Percentiles rank a stretch among this genome's conserved stretches.
Conservation (phyloP, 805 yeast genomes). For the Candida ipomoeae region DNA sequence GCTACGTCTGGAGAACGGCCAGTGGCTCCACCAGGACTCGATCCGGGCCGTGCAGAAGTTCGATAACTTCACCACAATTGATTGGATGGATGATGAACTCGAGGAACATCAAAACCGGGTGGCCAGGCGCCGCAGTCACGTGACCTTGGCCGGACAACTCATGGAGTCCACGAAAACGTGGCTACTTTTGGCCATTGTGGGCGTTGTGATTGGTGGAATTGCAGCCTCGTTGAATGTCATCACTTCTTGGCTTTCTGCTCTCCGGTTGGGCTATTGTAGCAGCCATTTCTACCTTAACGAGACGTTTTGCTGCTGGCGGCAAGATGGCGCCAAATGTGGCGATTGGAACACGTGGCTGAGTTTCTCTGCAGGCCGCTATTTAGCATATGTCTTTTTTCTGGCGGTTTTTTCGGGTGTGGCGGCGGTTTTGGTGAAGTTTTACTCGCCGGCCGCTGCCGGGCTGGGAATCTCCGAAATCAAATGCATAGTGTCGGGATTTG, state of each 20-base stretch:
- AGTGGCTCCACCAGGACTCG: constrained; percentile 35
- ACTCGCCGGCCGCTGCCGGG: constrained; percentile 92
- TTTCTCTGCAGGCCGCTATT: constrained; percentile 44
- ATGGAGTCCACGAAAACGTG: constrained; percentile 52
- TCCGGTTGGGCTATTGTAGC: constrained; percentile 76
- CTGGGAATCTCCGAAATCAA: constrained; percentile 97
- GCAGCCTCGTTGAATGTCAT: constrained; percentile 80
- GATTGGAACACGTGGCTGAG: constrained; percentile 70
- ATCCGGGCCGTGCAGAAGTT: constrained; percentile 46
- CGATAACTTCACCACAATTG: constrained; percentile 61
- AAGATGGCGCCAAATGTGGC: constrained; percentile 40
- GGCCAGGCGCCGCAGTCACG: constrained; percentile 17
- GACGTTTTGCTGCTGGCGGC: constrained; percentile 80
- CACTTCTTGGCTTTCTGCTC: constrained; percentile 80
- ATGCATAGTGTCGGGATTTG: constrained; percentile 88
- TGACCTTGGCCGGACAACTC: constrained; percentile 23
- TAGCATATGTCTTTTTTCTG: constrained; percentile 57
- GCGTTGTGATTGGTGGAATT: constrained; percentile 70
- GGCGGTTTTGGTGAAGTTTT: constrained; percentile 60
- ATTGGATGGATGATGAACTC: constrained; percentile 63
- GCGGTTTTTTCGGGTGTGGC: constrained; percentile 59
- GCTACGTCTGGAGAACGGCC: constrained; percentile 18
- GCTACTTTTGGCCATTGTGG: constrained; percentile 72
- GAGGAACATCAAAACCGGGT: constrained; percentile 40
- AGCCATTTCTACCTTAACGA: constrained; percentile 64